These are phyloP conservation scores for Blepharisma stoltei DNA, from an alignment of 73 alveolate species.

Conservation along the genomic window DNA sequence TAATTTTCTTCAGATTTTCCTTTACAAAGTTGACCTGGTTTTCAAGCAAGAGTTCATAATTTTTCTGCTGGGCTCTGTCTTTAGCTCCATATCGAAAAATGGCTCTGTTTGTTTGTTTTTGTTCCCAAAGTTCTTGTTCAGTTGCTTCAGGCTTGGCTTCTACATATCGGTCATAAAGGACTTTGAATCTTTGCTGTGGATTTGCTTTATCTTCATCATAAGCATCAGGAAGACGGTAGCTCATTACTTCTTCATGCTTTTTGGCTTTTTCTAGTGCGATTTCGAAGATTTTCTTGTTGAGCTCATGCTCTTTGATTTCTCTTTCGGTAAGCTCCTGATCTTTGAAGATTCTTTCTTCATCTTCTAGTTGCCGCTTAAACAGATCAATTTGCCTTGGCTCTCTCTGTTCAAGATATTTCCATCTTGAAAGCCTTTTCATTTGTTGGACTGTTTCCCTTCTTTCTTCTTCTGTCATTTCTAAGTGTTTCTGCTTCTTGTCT, in stretches of 20 bases:
- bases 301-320: slow-evolving; percentile 68
- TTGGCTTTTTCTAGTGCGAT: slow-evolving; percentile 59
- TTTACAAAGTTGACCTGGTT: slow-evolving; percentile 83
- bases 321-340: slow-evolving; percentile 75
- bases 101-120: slow-evolving; percentile 73
- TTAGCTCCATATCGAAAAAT: slow-evolving; percentile 61
- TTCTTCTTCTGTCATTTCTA: slow-evolving; percentile 66
- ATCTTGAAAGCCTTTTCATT: slow-evolving; percentile 79
- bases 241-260: slow-evolving; percentile 53
- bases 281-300: slow-evolving; percentile 68
- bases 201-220: slow-evolving; percentile 73
- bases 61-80: slow-evolving; percentile 48
- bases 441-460: slow-evolving; percentile 59
- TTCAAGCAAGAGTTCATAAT: slow-evolving; percentile 81
- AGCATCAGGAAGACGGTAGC: slow-evolving; percentile 68
- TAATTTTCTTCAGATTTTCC: slow-evolving; percentile 56
- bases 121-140: slow-evolving; percentile 93
- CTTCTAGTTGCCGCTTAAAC: slow-evolving; percentile 75
- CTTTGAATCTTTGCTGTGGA: slow-evolving; percentile 42
- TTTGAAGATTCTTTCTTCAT: slow-evolving; percentile 77
- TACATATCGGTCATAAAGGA: slow-evolving; percentile 51
- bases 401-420: slow-evolving; percentile 80
- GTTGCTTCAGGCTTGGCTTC: slow-evolving; percentile 61
- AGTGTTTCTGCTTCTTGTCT: slow-evolving; percentile 35
- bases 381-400: slow-evolving; percentile 87